These are phyloP conservation scores for Isabelozyma pseudorhagii DNA, from an alignment of 805 yeast species.

Conservation along the genomic window DNA sequence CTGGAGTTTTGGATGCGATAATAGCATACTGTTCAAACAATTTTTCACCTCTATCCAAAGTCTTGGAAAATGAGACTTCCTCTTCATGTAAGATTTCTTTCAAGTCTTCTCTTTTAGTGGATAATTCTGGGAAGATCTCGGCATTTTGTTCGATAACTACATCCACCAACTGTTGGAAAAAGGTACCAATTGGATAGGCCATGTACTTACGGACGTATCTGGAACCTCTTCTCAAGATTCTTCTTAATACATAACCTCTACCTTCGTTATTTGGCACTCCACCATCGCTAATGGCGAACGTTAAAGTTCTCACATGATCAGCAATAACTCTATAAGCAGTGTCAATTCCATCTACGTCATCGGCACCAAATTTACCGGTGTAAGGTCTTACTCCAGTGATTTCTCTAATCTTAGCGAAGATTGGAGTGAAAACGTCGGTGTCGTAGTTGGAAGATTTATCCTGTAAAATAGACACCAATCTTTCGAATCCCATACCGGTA, in stretches of 20 bases:
- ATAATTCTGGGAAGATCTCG: constrained; percentile 89
- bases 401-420: constrained; percentile 82
- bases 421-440: constrained; percentile 92
- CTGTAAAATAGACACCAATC: constrained; percentile 92
- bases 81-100: constrained; percentile 94
- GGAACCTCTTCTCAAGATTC: constrained; percentile 96
- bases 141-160: constrained; percentile 85
- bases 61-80: constrained; percentile 90
- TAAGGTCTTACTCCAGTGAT: constrained; percentile 91
- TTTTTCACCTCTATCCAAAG: constrained; percentile 97
- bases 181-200: constrained; percentile 91
- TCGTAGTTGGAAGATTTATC: constrained; percentile 91
- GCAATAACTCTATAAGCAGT: constrained; percentile 98
- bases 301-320: constrained; percentile 95
- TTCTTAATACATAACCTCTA: constrained; percentile 95
- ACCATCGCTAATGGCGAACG: constrained; percentile 96
- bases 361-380: constrained; percentile 89
- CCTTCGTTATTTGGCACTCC: constrained; percentile 99
- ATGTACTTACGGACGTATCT: constrained; percentile 95
- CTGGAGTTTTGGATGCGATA: constrained; percentile 70
- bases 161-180: constrained; percentile 89
- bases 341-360: constrained; percentile 91
- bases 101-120: constrained; percentile 65
- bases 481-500: constrained; percentile 98
- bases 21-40: constrained; percentile 91